A percentile compares a stretch with the other conserved stretches of the same genome.
Conservation (phyloP, 768 basidiomycete genomes). For the Calocybe gangraenosa region DNA sequence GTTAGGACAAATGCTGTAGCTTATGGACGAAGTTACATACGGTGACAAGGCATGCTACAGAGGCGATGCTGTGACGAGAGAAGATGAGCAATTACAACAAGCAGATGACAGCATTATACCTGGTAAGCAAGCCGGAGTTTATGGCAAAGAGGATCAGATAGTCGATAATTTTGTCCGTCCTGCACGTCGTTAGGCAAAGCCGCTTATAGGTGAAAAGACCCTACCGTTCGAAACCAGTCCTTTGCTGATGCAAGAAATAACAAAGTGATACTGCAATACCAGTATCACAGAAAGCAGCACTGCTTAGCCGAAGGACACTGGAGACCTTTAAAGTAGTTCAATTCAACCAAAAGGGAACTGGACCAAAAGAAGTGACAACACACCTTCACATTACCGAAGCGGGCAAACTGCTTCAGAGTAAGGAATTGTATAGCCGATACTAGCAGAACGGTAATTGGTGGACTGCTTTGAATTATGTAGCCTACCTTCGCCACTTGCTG, state of each 20-base stretch:
- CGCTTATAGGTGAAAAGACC: not conserved
- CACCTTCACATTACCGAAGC: slow-evolving; percentile 24
- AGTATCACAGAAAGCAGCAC: slow-evolving; percentile 30
- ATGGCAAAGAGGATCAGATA: slow-evolving; percentile 28
- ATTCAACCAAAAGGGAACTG: not conserved
- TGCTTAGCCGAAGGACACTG: slow-evolving; percentile 25
- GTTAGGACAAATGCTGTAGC: not conserved
- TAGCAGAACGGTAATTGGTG: slow-evolving; percentile 2
- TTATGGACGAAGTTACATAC: slow-evolving; percentile 13
- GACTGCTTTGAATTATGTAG: too few species aligned
- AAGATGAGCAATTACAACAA: not conserved
- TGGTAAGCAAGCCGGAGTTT: slow-evolving; percentile 27
- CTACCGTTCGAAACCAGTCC: slow-evolving; percentile 29
- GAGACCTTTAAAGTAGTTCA: slow-evolving; percentile 16
- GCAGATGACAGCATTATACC: slow-evolving; percentile 12
- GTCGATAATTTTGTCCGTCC: slow-evolving; percentile 30
- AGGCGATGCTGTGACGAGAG: slow-evolving; percentile 18
- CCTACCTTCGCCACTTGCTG: slow-evolving; percentile 28
- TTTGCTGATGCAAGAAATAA: slow-evolving; percentile 27
- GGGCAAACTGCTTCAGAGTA: slow-evolving; percentile 20
- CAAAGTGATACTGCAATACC: slow-evolving; percentile 25
- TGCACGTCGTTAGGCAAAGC: not conserved
- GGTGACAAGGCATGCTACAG: slow-evolving; percentile 25
- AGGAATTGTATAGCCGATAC: slow-evolving; percentile 26
- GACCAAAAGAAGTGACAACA: not conserved